phyloP scores from a whole-genome alignment of 148 eudicot genomes.

The Persicaria maculosa region DNA sequence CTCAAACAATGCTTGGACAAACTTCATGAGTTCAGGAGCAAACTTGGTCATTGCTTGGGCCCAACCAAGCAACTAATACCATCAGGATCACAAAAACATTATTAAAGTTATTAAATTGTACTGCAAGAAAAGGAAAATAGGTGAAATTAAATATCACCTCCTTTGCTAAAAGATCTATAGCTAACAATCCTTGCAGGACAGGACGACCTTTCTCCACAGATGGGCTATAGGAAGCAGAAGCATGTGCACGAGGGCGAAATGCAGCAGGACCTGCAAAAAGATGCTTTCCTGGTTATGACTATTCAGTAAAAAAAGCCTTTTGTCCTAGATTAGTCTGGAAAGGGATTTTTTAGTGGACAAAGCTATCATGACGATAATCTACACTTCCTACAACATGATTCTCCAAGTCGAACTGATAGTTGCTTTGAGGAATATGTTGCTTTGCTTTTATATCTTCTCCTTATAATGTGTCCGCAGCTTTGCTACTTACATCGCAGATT shows the following conservation, averaged over 20 bases:
- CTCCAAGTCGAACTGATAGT: not conserved
- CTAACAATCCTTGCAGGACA: conserved; percentile 83
- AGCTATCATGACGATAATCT: not conserved
- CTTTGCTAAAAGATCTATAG: conserved; percentile 85
- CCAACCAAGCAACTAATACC: conserved; percentile 80
- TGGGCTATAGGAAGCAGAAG: conserved; percentile 53
- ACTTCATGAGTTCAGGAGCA: conserved; percentile 74
- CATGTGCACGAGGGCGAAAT: conserved; percentile 93
- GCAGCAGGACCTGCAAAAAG: conserved; percentile 82
- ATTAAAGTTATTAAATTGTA: not conserved
- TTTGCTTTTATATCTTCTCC: not conserved
- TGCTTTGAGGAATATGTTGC: not conserved
- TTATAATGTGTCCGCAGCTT: not conserved
- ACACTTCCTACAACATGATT: not conserved
- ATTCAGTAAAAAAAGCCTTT: not conserved
- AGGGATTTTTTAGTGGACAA: not conserved
- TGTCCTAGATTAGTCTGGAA: not conserved
- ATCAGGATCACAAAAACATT: not conserved
- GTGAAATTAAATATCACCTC: conserved; percentile 48
- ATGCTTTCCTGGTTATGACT: not conserved
- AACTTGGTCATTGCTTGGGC: conserved; percentile 98
- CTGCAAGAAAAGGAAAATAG: not conserved
- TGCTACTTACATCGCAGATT: not conserved
- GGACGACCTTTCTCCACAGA: conserved; percentile 88
- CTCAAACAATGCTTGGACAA: conserved; percentile 90